Percentiles rank a stretch among this genome's conserved stretches.
Conservation (phyloP, 345 rosid genomes). For the Melaleuca quinquenervia region DNA sequence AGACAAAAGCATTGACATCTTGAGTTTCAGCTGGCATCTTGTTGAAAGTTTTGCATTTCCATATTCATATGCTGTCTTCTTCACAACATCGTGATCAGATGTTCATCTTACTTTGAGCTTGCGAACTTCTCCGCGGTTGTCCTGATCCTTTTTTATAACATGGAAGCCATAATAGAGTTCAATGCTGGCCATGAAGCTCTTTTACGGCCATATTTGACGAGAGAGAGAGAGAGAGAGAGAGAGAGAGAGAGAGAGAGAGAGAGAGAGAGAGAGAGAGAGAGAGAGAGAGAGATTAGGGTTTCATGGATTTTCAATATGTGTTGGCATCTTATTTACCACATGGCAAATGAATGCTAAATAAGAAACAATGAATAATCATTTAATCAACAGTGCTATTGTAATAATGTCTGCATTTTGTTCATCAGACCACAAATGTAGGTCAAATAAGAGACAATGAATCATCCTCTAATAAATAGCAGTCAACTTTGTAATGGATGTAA, state of each 20-base stretch:
- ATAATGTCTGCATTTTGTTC: too few relatives aligned
- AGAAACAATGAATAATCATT: too few relatives aligned
- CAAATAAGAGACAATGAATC: not conserved
- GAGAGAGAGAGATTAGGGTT: not conserved
- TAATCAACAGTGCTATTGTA: too few relatives aligned
- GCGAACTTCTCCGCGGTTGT: not conserved
- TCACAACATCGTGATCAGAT: not conserved
- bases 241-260: fast-evolving
- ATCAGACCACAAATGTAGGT: too few relatives aligned
- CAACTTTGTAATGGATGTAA: not conserved
- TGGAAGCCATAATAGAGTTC: not conserved
- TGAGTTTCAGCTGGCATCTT: not conserved
- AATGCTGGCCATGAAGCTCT: not conserved
- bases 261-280: not conserved
- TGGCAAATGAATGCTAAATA: not conserved
- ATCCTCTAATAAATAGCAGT: not conserved
- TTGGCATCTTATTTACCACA: not conserved
- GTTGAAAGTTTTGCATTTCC: not conserved
- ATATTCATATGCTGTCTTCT: not conserved
- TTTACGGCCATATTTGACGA: not conserved
- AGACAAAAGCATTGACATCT: not conserved
- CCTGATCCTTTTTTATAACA: not conserved
- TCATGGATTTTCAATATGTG: not conserved
- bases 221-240: too few relatives aligned
- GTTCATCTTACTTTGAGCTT: not conserved